phyloP scores from a whole-genome alignment of 805 yeast species.

The Yamadazyma paraphyllophila region DNA sequence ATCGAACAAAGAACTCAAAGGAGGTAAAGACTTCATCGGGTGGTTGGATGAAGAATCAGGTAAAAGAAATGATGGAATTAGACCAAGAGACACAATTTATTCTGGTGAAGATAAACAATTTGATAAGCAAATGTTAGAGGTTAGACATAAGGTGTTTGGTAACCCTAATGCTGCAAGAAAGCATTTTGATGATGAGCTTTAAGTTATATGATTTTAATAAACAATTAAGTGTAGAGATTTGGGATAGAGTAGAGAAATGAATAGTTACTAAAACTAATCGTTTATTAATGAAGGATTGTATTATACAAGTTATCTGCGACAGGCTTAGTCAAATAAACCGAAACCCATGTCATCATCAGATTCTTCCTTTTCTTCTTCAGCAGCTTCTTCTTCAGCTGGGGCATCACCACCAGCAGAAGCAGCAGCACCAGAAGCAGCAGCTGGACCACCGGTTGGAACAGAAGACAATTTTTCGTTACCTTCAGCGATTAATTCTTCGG shows the following conservation, averaged over 20 bases:
- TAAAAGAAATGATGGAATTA: slow-evolving; percentile 19
- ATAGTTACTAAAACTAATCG: slow-evolving; percentile 1
- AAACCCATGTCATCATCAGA: slow-evolving; percentile 44
- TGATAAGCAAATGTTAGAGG: slow-evolving; percentile 29
- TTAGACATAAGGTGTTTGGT: slow-evolving; percentile 72
- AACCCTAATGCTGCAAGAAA: slow-evolving; percentile 71
- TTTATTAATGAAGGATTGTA: slow-evolving; percentile 8
- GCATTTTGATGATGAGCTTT: slow-evolving; percentile 25
- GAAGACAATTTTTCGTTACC: slow-evolving; percentile 96
- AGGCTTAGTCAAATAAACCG: slow-evolving; percentile 43
- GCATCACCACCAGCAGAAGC: slow-evolving; percentile 36
- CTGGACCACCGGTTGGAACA: slow-evolving; percentile 52
- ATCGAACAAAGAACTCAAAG: slow-evolving; percentile 22
- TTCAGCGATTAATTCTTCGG: slow-evolving; percentile 61
- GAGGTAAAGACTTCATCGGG: slow-evolving; percentile 47
- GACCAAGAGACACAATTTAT: slow-evolving; percentile 29
- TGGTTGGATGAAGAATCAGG: slow-evolving; percentile 58
- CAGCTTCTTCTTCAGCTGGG: slow-evolving; percentile 41
- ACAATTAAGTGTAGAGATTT: neutral
- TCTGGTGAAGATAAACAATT: slow-evolving; percentile 36
- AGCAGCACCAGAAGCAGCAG: slow-evolving; percentile 38
- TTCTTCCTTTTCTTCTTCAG: slow-evolving; percentile 38
- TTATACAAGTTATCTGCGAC: slow-evolving; percentile 10
- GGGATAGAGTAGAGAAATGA: neutral
- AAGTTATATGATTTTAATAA: neutral